phyloP scores from a whole-genome alignment of 2,329 filamentous ascomycete genomes.

The Knufia petricola region DNA sequence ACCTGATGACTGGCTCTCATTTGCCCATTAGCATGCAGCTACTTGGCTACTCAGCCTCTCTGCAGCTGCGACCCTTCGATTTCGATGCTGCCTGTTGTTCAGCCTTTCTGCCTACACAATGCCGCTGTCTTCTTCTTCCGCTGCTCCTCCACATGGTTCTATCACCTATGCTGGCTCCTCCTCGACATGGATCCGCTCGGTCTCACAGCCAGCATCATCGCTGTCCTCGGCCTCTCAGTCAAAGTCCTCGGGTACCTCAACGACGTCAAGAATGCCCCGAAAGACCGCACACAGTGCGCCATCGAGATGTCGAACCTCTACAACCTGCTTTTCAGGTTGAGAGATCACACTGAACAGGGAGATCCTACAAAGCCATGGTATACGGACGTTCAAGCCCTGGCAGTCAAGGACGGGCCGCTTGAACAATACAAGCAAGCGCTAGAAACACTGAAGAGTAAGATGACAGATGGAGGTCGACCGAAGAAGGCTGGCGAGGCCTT shows the following conservation, averaged over 20 bases:
- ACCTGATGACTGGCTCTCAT: too few species aligned
- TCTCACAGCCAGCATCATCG: slow-evolving; percentile 23
- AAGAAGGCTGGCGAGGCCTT: slow-evolving; percentile 10
- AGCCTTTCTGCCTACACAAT: too few species aligned
- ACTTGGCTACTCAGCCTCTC: too few species aligned
- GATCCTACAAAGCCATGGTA: slow-evolving; percentile 21
- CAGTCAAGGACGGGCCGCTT: slow-evolving; percentile 21
- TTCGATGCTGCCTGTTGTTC: too few species aligned
- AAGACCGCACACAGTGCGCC: slow-evolving; percentile 20
- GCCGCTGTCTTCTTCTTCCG: too few species aligned
- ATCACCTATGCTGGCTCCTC: too few species aligned
- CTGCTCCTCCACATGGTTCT: too few species aligned
- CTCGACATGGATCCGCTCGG: slow-evolving; percentile 23
- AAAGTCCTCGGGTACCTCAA: slow-evolving; percentile 21
- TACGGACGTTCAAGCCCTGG: slow-evolving; percentile 13
- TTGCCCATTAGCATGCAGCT: too few species aligned
- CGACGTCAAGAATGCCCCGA: slow-evolving; percentile 19
- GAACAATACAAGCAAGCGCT: slow-evolving; percentile 25
- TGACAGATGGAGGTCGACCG: slow-evolving; percentile 10
- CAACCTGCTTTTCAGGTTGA: slow-evolving; percentile 21
- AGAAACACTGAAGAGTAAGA: slow-evolving; percentile 13
- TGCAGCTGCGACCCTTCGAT: too few species aligned
- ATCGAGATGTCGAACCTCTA: slow-evolving; percentile 22
- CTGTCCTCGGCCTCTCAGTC: slow-evolving; percentile 21
- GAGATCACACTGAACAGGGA: slow-evolving; percentile 19